Evolutionary conservation across 148 eudicot genomes (phyloP), one percentile per base, ranked within the genome.

Genomic region (Pouteria glomerata): DNA sequence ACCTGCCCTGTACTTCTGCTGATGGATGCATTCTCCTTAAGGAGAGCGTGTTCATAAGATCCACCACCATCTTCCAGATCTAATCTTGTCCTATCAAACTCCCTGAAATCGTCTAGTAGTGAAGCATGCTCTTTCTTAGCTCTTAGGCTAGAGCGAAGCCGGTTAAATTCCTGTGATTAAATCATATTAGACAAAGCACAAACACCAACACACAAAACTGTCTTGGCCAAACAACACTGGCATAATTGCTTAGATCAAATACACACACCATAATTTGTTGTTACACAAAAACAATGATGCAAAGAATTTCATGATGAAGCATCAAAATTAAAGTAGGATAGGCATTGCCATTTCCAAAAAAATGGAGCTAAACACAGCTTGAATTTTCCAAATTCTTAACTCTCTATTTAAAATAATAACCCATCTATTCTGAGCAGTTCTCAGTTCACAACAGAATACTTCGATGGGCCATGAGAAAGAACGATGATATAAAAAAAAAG

Each of bases 71-170:
- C 96, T 85, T 96, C 99, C 60, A 96, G 76, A 82, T 96, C 99
- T 79, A 96, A 74, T 80, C 88, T 80, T 74, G 88, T 75, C 42
- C 87, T 83, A 69, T 96, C 99, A 59, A 92, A 96, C 74, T 96
- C 96, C 82, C 89, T 83, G 74, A 96, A 92, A 81, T 96, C 97
- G 65, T 96, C 91, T 18, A 96, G 90, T 58, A 96, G 74, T 53
- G 99, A 92, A 34, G 97, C 94, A 70, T 96, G 97, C 72, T 96
- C 96, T 81, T 87, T 90, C 84, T 90, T 90, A 68, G 95, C 96
- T 82, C 89, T 89, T 71, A 90, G 86, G 76, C 96, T 87, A 62
- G 97, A 92, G 34, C 90, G 88, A 35, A 96, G 86, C 79, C 92
- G 88, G 76, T 89, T 82, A 78, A 92, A 96, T 79, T 96, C 99